Evolutionary conservation across 2,329 filamentous ascomycete genomes (phyloP), one percentile per base, ranked within the genome.

Genomic region (Diaporthe amygdali): DNA sequence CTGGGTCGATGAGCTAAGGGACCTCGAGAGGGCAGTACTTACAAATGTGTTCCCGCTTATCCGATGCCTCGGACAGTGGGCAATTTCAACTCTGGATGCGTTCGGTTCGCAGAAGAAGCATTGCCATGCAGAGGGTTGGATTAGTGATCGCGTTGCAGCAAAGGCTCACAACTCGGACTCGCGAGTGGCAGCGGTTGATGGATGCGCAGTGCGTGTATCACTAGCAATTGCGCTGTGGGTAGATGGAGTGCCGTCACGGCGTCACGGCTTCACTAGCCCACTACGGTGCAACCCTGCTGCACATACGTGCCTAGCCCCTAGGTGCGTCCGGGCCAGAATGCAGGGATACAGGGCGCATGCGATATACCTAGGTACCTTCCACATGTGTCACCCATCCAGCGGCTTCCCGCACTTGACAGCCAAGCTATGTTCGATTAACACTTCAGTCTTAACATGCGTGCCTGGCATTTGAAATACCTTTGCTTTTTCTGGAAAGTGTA

Each of bases 251-350:
- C 52, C 41, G 59, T 64, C 44, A 49, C 59, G 47, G 44, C 49
- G 66, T 68, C 66, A 59, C 66, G 27, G 66, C 52, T 49, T 68
- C 44, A 15, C 44, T 59, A 59, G 52, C 41, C 52, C 55, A 25
- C 66, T 49, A 47, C 25, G 39, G 66, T 68, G 52, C 52, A 52
- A 59, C 52, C 66, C 66, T 63, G 56, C 56, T 27, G n/a, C 8
- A 20, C n/a, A n/a, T n/a, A n/a, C n/a, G n/a, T n/a, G n/a, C 27
- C 27, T 63, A 27, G 27, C 39, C 27, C 27, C 56, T 32, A 10
- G 30, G 20, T 22, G 10, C 17, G 39, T 37, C 52, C 44, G 52
- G 22, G 30, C n/a, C 32, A 46, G 41, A 37, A 32, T 34, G 63
- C 66, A 59, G 52, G 66, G 66, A 32, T 59, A 5, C 25, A n/a